Conservation (phyloP, 768 basidiomycete species). For the Lactarius trivialis region DNA sequence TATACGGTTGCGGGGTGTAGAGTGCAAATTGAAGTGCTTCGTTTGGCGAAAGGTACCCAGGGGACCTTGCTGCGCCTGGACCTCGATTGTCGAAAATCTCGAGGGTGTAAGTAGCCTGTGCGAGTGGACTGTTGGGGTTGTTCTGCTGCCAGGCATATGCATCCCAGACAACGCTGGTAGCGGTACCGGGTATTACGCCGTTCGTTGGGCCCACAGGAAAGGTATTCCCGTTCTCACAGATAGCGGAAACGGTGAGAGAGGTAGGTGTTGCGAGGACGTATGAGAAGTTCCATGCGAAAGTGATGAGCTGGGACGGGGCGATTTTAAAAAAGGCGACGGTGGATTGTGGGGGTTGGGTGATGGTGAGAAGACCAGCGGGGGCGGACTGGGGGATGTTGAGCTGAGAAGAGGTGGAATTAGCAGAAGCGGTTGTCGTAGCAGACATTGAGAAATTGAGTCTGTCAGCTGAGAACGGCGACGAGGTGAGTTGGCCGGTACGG, state of each 20-base stretch:
- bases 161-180: constrained; percentile 75
- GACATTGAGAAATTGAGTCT: background rate
- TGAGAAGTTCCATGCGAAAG: constrained; percentile 90
- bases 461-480: background rate
- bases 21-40: constrained; percentile 72
- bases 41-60: constrained; percentile 66
- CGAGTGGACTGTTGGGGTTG: constrained; percentile 59
- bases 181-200: constrained; percentile 63
- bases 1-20: constrained; percentile 73
- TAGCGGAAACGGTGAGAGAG: constrained; percentile 71
- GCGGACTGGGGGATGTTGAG: constrained; percentile 41
- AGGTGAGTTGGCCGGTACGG: background rate
- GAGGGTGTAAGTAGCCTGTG: constrained; percentile 69
- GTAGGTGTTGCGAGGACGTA: constrained; percentile 63
- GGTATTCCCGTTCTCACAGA: constrained; percentile 82
- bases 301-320: constrained; percentile 62
- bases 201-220: constrained; percentile 80
- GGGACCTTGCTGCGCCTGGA: constrained; percentile 45
- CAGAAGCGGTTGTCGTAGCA: background rate
- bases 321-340: constrained; percentile 87
- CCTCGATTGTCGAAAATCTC: constrained; percentile 81
- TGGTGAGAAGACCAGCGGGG: constrained; percentile 58
- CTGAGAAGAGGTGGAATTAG: background rate
- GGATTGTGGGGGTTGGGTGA: constrained; percentile 77
- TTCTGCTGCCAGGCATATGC: constrained; percentile 64